Percentiles rank a stretch among this genome's conserved stretches.
These are phyloP conservation scores for Rhizopogon roseolus DNA, from an alignment of 768 basidiomycete species.

Conservation along the genomic window DNA sequence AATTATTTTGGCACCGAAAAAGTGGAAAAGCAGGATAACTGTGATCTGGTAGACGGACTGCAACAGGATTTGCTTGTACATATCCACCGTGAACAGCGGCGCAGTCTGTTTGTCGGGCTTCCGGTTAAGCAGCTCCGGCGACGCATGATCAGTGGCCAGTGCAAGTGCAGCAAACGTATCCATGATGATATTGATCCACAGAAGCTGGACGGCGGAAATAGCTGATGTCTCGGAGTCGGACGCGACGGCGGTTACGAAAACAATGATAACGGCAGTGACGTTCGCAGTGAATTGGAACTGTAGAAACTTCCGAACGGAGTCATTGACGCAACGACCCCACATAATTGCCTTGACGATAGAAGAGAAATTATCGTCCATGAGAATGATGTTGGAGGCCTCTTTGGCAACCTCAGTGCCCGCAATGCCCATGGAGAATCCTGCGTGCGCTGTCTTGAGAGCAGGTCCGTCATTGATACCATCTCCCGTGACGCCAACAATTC, in stretches of 20 bases:
- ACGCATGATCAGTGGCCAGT: slow-evolving; percentile 93
- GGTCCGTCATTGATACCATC: slow-evolving; percentile 99
- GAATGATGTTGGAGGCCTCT: slow-evolving; percentile 97
- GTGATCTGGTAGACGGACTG: slow-evolving; percentile 81
- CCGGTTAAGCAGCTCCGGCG: slow-evolving; percentile 72
- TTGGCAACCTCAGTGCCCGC: slow-evolving; percentile 98
- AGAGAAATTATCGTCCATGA: slow-evolving; percentile 96
- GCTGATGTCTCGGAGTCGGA: slow-evolving; percentile 75
- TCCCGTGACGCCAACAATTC: slow-evolving; percentile 94
- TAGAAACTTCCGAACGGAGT: slow-evolving; percentile 94
- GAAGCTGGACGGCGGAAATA: slow-evolving; percentile 89
- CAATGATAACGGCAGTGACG: slow-evolving; percentile 91
- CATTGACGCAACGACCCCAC: slow-evolving; percentile 99
- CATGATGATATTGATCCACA: slow-evolving; percentile 99
- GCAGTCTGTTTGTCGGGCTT: slow-evolving; percentile 64
- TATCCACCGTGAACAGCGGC: too few relatives aligned
- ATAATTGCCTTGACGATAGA: slow-evolving; percentile 97
- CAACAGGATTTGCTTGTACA: too few relatives aligned
- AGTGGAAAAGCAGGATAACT: slow-evolving; percentile 87
- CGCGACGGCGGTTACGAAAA: slow-evolving; percentile 85
- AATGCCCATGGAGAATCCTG: slow-evolving; percentile 96
- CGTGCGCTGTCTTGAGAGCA: slow-evolving; percentile 90
- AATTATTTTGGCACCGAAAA: slow-evolving; percentile 70
- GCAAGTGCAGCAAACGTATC: slow-evolving; percentile 98
- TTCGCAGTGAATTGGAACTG: slow-evolving; percentile 96